Conservation (phyloP, 2,329 filamentous ascomycete genomes). For the Fusarium phyllophilum region DNA sequence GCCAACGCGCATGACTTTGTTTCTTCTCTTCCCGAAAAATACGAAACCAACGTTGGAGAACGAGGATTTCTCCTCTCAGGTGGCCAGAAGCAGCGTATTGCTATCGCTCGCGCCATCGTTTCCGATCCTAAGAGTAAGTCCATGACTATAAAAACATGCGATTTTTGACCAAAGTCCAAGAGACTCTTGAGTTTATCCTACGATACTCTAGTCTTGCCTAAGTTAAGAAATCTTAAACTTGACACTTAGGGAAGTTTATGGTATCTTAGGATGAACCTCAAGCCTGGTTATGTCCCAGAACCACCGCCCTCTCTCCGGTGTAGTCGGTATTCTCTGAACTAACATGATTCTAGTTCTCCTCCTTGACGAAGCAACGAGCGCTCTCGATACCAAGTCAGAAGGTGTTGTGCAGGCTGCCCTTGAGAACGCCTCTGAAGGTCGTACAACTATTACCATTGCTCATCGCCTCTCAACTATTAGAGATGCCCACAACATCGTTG, state of each 20-base stretch:
- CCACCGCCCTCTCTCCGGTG: not conserved
- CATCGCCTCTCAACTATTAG: constrained; percentile 95
- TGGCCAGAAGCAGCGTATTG: constrained; percentile 96
- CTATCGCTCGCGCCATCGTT: constrained; percentile 90
- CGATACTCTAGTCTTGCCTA: not conserved
- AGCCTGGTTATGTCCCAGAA: not conserved
- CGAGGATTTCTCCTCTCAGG: constrained; percentile 92
- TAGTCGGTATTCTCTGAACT: not conserved
- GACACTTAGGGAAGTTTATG: not conserved
- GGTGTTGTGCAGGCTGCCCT: constrained; percentile 93
- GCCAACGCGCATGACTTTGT: constrained; percentile 97
- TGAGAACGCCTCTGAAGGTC: constrained; percentile 83
- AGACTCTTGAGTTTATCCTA: not conserved
- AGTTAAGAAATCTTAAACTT: not conserved
- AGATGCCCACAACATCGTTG: constrained; percentile 94
- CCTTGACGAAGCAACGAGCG: constrained; percentile 94
- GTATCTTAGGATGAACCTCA: not conserved
- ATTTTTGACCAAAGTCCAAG: not conserved
- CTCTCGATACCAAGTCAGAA: constrained; percentile 93
- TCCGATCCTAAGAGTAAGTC: constrained; percentile 80
- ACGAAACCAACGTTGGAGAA: constrained; percentile 95
- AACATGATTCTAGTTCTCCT: constrained; percentile 69
- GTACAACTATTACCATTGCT: constrained; percentile 96
- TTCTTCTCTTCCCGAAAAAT: constrained; percentile 81
- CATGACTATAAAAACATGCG: not conserved